Percentiles rank a stretch among this genome's conserved stretches.
These are phyloP conservation scores for Dillenia suffruticosa DNA, from an alignment of 164 flowering plant genomes.

Conservation along the genomic window DNA sequence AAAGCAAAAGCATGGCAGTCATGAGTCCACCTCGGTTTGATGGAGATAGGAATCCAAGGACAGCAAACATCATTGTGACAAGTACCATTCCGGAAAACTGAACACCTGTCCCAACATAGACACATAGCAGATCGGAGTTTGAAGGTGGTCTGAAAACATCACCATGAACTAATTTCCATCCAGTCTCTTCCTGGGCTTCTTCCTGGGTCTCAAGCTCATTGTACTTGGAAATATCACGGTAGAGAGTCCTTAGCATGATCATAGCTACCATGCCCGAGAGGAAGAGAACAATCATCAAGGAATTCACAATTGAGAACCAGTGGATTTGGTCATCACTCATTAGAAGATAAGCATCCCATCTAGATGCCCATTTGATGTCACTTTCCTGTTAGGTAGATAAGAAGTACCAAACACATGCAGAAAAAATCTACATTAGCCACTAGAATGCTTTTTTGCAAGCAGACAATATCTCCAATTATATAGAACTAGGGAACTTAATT, in stretches of 20 bases:
- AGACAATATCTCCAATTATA: no score
- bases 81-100: constrained; percentile 59
- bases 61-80: constrained; percentile 61
- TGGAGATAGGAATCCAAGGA: constrained; percentile 67
- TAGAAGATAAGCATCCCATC: constrained; percentile 75
- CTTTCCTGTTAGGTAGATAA: constrained; percentile 36
- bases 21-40: constrained; percentile 69
- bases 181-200: constrained; percentile 80
- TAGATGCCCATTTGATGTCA: constrained; percentile 73
- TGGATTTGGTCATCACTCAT: constrained; percentile 73
- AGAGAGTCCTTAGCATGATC: constrained; percentile 81
- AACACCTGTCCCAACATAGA: constrained; percentile 65
- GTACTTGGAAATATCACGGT: constrained; percentile 70
- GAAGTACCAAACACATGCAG: background rate
- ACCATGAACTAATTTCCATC: constrained; percentile 72
- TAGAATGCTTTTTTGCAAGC: no score
- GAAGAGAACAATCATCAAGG: constrained; percentile 76
- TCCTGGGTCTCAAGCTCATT: constrained; percentile 74
- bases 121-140: constrained; percentile 54
- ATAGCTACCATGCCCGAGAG: constrained; percentile 82
- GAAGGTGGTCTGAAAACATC: constrained; percentile 67
- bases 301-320: constrained; percentile 77
- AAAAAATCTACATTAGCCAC: background rate
- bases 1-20: constrained; percentile 68
- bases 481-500: no score